Evolutionary conservation across 2,329 filamentous ascomycete species (phyloP), one percentile per base, ranked within the genome.

Genomic region (Dryadomyces quercivorus): DNA sequence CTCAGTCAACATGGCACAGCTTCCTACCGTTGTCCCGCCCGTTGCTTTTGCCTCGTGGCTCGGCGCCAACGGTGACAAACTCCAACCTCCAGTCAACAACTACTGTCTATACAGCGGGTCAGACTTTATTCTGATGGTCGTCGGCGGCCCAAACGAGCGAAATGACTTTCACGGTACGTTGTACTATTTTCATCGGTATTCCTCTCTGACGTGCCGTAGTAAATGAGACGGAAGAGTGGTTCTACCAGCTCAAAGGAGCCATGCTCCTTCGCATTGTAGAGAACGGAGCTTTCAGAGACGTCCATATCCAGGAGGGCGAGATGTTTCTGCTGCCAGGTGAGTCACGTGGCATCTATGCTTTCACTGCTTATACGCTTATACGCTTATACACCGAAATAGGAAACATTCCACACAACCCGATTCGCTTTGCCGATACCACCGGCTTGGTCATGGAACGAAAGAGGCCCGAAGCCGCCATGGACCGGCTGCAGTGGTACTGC

Each of bases 211-310:
- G 4, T 15, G 36, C 46, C 21, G 16, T 36, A 51, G 50, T 46
- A 8, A 52, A 52, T 22, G 42, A 52, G 16, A 52, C 50, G 6
- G 50, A 52, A 7, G 50, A 52, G n/a, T 52, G 50, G 42, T 46
- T 52, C 42, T 52, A 52, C 42, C 50, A 52, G 42, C 40, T 45
- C 50, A 52, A 52, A 21, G 40, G 50, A 10, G 42, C 42, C 42
- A 52, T 52, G 50, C 50, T 52, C 9, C 50, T 52, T 8, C 50
- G 50, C 40, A 52, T 52, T n/a, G 50, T 45, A 8, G 42, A 46
- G 26, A 20, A 52, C 13, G 50, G 42, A 9, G 42, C 15, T 1
- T 52, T 52, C 22, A 21, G 26, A 5, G 50, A 52, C 22, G 42
- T 52, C 16, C 50, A 52, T 40, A 45, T 52, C 42, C 2, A 45